These are phyloP conservation scores for Ophiostoma ulmi DNA, from an alignment of 2,329 filamentous ascomycete species.

Conservation along the genomic window DNA sequence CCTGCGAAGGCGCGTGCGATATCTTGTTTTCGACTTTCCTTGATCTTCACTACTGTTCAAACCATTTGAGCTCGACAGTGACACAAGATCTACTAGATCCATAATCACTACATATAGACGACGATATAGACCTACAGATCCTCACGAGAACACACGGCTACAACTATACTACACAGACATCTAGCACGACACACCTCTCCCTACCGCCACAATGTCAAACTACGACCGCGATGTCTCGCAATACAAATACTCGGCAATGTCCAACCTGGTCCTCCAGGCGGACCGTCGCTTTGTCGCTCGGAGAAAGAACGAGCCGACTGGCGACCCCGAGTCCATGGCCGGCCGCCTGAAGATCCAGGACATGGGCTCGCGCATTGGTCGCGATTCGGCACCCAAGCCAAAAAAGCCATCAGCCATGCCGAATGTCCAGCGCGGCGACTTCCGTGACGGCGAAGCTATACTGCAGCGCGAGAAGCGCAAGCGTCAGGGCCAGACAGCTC, in stretches of 20 bases:
- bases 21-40: neutral
- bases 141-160: neutral
- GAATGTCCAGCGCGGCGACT: conserved; percentile 66
- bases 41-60: neutral
- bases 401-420: conserved; percentile 67
- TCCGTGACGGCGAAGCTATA: conserved; percentile 78
- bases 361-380: conserved; percentile 81
- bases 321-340: conserved; percentile 94
- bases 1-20: conserved; percentile 11
- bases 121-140: neutral
- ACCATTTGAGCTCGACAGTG: neutral
- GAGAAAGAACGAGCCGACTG: conserved; percentile 88
- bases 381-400: conserved; percentile 72
- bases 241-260: conserved; percentile 99
- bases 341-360: conserved; percentile 89
- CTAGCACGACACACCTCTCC: conserved; percentile 1
- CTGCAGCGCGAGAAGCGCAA: conserved; percentile 80
- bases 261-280: conserved; percentile 99
- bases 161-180: neutral
- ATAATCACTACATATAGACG: neutral
- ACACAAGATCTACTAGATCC: neutral
- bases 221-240: conserved; percentile 80
- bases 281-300: conserved; percentile 93
- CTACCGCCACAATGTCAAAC: conserved; percentile 60
- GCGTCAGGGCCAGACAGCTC: conserved; percentile 68